Evolutionary conservation across 441 rosid species (phyloP).

Genomic region (Brassica balearica): DNA sequence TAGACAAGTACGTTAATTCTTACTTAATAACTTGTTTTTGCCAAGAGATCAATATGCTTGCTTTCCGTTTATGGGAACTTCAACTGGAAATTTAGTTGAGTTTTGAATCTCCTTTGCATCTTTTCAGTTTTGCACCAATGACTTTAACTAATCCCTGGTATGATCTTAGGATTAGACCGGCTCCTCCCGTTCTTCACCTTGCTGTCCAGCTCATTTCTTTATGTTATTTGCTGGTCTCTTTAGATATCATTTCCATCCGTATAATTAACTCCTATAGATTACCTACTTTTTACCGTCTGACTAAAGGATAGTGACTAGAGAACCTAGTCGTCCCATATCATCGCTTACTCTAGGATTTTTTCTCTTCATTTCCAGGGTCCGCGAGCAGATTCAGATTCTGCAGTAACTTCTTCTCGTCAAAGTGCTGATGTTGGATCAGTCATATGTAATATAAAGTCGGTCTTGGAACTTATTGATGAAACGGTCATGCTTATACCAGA

Average conservation of each 20-base stretch:
- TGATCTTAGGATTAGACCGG: constrained; percentile 14
- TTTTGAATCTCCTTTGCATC: constrained; percentile 17
- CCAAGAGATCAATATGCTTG: constrained; percentile 1
- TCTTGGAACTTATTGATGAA: constrained; percentile 83
- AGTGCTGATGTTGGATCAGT: constrained; percentile 88
- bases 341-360: constrained; percentile 31
- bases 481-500: constrained; percentile 87
- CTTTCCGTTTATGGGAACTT: constrained; percentile 20
- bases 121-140: constrained; percentile 26
- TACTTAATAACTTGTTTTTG: not conserved
- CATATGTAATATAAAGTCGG: constrained; percentile 78
- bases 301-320: constrained; percentile 19
- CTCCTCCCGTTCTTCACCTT: constrained; percentile 16
- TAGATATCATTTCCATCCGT: constrained; percentile 23
- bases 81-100: not conserved
- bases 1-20: constrained; percentile 75
- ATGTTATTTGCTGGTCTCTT: constrained; percentile 24
- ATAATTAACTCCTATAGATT: constrained; percentile 18
- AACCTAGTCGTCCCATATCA: constrained; percentile 27
- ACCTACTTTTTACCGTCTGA: constrained; percentile 2
- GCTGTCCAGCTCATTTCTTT: constrained; percentile 20
- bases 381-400: constrained; percentile 85
- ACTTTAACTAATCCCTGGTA: constrained; percentile 14
- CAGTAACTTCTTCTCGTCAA: constrained; percentile 90
- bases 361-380: constrained; percentile 59